Evolutionary conservation across 306 rosid species (phyloP).

Genomic region (Oemleria cerasiformis): DNA sequence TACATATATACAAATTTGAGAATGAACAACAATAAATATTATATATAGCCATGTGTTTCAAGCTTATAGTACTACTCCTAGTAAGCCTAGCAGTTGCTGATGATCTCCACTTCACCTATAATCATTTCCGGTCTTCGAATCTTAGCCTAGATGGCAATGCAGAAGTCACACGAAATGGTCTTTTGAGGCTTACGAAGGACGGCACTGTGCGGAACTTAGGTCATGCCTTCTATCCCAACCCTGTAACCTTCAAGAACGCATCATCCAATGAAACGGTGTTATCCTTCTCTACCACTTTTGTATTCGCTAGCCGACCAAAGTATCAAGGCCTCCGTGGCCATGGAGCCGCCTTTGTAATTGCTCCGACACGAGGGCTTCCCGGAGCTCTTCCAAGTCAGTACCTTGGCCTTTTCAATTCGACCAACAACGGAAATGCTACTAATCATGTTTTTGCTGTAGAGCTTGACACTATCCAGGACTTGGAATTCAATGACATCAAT

Average conservation of each 20-base stretch:
- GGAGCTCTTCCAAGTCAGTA: conserved; percentile 37
- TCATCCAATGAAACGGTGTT: conserved; percentile 18
- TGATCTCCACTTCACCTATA: conserved; percentile 34
- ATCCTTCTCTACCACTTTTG: conserved; percentile 62
- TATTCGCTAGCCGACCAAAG: conserved; percentile 47
- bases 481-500: conserved; percentile 47
- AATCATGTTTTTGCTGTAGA: conserved; percentile 54
- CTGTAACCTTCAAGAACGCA: conserved; percentile 40
- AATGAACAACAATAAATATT: no score
- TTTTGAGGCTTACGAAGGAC: conserved; percentile 54
- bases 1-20: no score
- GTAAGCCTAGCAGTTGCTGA: conserved; percentile 23
- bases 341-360: conserved; percentile 52
- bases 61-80: conserved; percentile 19
- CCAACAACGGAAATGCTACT: conserved; percentile 36
- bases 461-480: conserved; percentile 50
- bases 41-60: not conserved
- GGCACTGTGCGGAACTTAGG: conserved; percentile 40
- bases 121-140: conserved; percentile 40
- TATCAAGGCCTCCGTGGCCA: conserved; percentile 46
- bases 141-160: conserved; percentile 53
- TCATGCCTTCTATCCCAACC: conserved; percentile 51
- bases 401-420: conserved; percentile 53
- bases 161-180: conserved; percentile 35
- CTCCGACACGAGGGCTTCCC: conserved; percentile 47